Conservation (phyloP, 2,329 filamentous ascomycete species). For the Clonostachys byssicola region DNA sequence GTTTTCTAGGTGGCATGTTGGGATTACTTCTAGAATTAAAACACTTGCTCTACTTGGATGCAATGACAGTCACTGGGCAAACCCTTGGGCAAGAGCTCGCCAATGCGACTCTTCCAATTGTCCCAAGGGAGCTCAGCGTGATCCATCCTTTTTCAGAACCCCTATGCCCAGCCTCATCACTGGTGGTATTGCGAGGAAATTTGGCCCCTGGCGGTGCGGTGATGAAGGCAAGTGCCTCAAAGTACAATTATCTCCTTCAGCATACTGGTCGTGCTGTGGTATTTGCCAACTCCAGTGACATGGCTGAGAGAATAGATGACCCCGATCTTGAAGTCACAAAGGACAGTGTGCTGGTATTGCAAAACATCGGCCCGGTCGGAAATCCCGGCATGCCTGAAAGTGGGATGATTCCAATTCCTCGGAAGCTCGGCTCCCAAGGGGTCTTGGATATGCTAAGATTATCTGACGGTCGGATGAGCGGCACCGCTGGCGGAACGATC, state of each 20-base stretch:
- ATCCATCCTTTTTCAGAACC: constrained; percentile 63
- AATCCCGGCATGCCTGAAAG: constrained; percentile 94
- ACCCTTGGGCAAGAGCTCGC: constrained; percentile 79
- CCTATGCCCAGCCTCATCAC: constrained; percentile 72
- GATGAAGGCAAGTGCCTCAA: constrained; percentile 83
- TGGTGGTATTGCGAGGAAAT: constrained; percentile 81
- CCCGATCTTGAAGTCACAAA: constrained; percentile 56
- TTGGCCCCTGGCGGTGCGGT: constrained; percentile 80
- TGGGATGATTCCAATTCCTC: constrained; percentile 57
- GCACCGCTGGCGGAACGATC: constrained; percentile 85
- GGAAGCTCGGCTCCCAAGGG: constrained; percentile 71
- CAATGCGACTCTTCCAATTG: constrained; percentile 56
- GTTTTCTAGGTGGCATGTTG: constrained; percentile 55
- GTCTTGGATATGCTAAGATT: constrained; percentile 78
- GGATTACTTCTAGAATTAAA: constrained; percentile 76
- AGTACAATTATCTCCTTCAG: constrained; percentile 57
- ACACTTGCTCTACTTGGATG: constrained; percentile 71
- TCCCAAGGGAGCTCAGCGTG: constrained; percentile 28
- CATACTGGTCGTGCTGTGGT: constrained; percentile 48
- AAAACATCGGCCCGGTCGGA: constrained; percentile 85
- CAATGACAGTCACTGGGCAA: constrained; percentile 78
- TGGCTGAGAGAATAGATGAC: constrained; percentile 59
- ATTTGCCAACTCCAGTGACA: constrained; percentile 73
- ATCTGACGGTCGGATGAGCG: constrained; percentile 83
- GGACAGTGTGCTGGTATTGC: constrained; percentile 69